phyloP scores from a whole-genome alignment of 768 basidiomycete species.

The Trametes gibbosa region DNA sequence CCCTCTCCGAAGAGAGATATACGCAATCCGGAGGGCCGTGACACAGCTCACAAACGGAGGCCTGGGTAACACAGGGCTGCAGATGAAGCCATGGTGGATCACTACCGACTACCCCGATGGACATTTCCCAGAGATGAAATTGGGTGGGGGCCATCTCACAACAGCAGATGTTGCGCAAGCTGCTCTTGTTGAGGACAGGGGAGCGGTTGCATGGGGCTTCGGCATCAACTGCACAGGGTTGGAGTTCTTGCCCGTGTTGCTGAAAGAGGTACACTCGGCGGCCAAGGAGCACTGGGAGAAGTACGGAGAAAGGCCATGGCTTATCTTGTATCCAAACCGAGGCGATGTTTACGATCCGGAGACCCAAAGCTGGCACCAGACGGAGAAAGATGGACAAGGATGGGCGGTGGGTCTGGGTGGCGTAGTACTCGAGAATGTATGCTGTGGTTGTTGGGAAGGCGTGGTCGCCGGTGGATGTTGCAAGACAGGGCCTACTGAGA shows the following conservation, averaged over 20 bases:
- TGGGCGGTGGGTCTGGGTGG: slow-evolving; percentile 39
- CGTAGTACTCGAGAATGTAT: slow-evolving; percentile 23
- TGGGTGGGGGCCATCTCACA: slow-evolving; percentile 26
- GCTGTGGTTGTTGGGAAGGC: slow-evolving; percentile 42
- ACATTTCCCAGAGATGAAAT: slow-evolving; percentile 40
- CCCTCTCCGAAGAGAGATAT: slow-evolving; percentile 62
- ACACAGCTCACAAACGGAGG: slow-evolving; percentile 28
- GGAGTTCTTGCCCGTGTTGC: slow-evolving; percentile 19
- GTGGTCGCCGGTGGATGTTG: slow-evolving; percentile 72
- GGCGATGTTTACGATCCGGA: slow-evolving; percentile 52
- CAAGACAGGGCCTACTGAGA: slow-evolving; percentile 53
- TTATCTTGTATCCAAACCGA: slow-evolving; percentile 75
- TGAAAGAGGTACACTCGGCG: not conserved
- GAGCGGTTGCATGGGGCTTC: slow-evolving; percentile 46
- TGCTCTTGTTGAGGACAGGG: slow-evolving; percentile 31
- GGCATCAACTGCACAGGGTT: slow-evolving; percentile 75
- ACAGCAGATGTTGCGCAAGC: slow-evolving; percentile 44
- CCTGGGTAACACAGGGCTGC: not conserved
- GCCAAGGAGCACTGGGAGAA: slow-evolving; percentile 12
- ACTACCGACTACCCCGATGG: slow-evolving; percentile 59
- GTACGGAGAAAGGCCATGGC: slow-evolving; percentile 39
- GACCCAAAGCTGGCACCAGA: slow-evolving; percentile 39
- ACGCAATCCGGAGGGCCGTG: slow-evolving; percentile 64
- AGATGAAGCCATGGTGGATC: slow-evolving; percentile 73
- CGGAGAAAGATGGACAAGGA: slow-evolving; percentile 18